Percentiles rank a stretch among this genome's conserved stretches.
Conservation (phyloP, 768 basidiomycete genomes). For the Tulasnella sp. region DNA sequence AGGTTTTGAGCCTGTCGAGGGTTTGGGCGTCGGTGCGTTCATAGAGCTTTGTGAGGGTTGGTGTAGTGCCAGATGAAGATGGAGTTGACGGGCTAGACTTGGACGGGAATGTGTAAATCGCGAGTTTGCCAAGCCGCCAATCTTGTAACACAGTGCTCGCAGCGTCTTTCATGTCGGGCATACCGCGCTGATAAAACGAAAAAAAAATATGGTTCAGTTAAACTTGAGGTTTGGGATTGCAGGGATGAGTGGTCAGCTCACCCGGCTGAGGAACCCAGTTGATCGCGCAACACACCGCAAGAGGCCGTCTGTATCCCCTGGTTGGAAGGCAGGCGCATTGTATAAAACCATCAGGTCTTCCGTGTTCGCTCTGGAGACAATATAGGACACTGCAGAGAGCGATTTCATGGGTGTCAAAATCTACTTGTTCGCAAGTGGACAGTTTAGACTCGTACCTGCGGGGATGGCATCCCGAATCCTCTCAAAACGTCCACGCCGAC, state of each 20-base stretch:
- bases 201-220: too few relatives aligned
- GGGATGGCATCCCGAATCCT: conserved; percentile 68
- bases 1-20: conserved; percentile 36
- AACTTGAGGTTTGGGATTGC: too few relatives aligned
- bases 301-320: conserved; percentile 59
- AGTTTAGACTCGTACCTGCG: conserved; percentile 39
- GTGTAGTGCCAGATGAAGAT: conserved; percentile 15
- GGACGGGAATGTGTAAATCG: conserved; percentile 54
- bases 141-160: conserved; percentile 73
- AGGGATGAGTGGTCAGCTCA: too few relatives aligned
- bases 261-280: conserved; percentile 67
- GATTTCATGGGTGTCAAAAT: too few relatives aligned
- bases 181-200: conserved; percentile 45
- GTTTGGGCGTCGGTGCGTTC: conserved; percentile 38
- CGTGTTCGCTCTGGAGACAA: conserved; percentile 53
- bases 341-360: conserved; percentile 89
- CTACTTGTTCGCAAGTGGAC: not conserved
- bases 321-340: conserved; percentile 64
- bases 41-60: conserved; percentile 29
- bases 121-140: conserved; percentile 67
- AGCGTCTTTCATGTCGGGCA: conserved; percentile 59
- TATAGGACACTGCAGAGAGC: conserved; percentile 41
- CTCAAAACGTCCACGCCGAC: conserved; percentile 73
- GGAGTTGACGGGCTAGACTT: conserved; percentile 12
- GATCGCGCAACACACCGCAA: conserved; percentile 66